A percentile compares a stretch with the other conserved stretches of the same genome.
phyloP scores from a whole-genome alignment of 305 asterid species.

The Fraxinus velutina region DNA sequence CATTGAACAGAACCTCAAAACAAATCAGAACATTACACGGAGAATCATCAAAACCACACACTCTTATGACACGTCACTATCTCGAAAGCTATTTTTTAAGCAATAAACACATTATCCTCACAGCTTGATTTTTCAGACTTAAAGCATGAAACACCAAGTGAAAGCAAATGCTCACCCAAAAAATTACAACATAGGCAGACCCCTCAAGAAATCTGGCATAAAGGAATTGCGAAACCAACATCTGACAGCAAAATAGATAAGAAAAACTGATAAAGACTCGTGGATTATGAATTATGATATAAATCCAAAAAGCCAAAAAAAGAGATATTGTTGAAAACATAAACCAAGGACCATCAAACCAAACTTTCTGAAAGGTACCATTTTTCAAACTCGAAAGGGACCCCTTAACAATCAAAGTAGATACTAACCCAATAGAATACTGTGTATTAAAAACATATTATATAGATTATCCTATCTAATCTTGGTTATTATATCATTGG shows the following conservation, averaged over 20 bases:
- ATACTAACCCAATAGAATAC: slow-evolving; percentile 15
- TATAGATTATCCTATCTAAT: not conserved
- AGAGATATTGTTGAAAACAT: slow-evolving; percentile 15
- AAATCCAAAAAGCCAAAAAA: slow-evolving; percentile 13
- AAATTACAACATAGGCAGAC: slow-evolving; percentile 29
- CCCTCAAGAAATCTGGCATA: slow-evolving; percentile 26
- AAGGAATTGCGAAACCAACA: slow-evolving; percentile 28
- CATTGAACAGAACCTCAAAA: not conserved
- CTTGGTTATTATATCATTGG: slow-evolving; percentile 14
- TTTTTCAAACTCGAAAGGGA: slow-evolving; percentile 50
- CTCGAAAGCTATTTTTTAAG: slow-evolving; percentile 23
- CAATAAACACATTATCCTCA: slow-evolving; percentile 29
- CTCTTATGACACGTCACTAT: not conserved
- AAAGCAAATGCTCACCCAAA: slow-evolving; percentile 32
- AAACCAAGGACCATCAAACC: slow-evolving; percentile 23
- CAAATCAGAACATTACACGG: not conserved
- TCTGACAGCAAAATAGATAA: slow-evolving; percentile 30
- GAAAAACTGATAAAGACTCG: slow-evolving; percentile 37
- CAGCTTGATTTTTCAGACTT: slow-evolving; percentile 30
- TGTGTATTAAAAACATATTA: slow-evolving; percentile 5
- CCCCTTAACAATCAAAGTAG: slow-evolving; percentile 42
- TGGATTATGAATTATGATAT: slow-evolving; percentile 8
- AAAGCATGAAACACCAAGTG: slow-evolving; percentile 31
- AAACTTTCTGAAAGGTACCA: slow-evolving; percentile 52
- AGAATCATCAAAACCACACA: slow-evolving; percentile 7